phyloP scores from a whole-genome alignment of 2,329 filamentous ascomycete species.

The Trichoderma sp. region DNA sequence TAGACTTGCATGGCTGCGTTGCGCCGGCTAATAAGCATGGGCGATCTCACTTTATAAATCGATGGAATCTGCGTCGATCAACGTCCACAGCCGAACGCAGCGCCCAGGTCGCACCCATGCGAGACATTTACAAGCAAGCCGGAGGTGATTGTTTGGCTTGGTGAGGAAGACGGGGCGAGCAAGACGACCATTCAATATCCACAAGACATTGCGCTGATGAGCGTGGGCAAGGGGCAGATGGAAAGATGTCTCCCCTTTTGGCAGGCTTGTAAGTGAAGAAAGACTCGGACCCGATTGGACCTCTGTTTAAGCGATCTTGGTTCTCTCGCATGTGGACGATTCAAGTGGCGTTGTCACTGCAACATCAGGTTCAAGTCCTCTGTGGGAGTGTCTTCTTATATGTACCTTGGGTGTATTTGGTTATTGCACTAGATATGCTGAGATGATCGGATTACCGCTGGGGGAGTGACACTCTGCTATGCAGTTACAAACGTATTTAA shows the following conservation, averaged over 20 bases:
- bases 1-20: neutral
- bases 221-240: neutral
- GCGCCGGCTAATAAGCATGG: neutral
- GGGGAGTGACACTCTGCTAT: neutral
- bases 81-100: slow-evolving; percentile 6
- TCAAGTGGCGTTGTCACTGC: neutral
- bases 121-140: slow-evolving; percentile 13
- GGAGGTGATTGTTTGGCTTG: neutral
- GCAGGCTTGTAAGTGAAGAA: slow-evolving; percentile 7
- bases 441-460: neutral
- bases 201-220: neutral
- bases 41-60: slow-evolving; percentile 9
- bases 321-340: slow-evolving; percentile 2
- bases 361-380: neutral
- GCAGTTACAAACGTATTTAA: neutral
- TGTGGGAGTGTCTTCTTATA: neutral
- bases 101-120: slow-evolving; percentile 9
- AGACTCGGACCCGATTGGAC: neutral
- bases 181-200: neutral
- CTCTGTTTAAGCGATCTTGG: neutral
- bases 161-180: neutral
- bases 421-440: neutral
- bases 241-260: neutral
- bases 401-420: slow-evolving; percentile 1
- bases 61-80: slow-evolving; percentile 8